A percentile compares a stretch with the other conserved stretches of the same genome.
These are phyloP conservation scores for Capsella bursapastoris DNA, from an alignment of 345 rosid species.

Conservation along the genomic window DNA sequence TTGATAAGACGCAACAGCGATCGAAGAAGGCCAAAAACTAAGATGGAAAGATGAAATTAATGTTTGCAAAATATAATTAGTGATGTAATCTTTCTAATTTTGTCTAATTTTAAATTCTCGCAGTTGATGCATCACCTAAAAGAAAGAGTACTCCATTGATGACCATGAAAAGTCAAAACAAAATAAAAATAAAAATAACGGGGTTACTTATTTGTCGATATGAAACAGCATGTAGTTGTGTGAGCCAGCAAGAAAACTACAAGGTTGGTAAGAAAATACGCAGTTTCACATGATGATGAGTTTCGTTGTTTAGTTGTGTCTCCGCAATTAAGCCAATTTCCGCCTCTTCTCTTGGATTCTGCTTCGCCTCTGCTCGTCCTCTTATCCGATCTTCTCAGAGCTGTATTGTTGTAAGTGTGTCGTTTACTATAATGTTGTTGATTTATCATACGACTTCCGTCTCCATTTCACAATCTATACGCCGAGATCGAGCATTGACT, in stretches of 20 bases:
- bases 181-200: too few species aligned
- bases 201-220: not conserved
- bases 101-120: too few species aligned
- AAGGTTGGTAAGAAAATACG: not conserved
- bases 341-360: not conserved
- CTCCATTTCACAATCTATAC: not conserved
- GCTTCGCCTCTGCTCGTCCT: constrained; percentile 10
- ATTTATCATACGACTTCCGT: not conserved
- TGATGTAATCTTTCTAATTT: too few species aligned
- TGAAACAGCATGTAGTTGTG: not conserved
- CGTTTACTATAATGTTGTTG: not conserved
- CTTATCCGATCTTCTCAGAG: constrained; percentile 12
- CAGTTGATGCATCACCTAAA: too few species aligned
- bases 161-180: too few species aligned
- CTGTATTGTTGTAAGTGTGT: constrained; percentile 19
- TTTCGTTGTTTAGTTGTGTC: not conserved
- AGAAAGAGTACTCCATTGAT: too few species aligned
- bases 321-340: not conserved
- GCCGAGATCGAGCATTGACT: constrained; percentile 28
- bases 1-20: too few species aligned
- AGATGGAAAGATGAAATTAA: too few species aligned
- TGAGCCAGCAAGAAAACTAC: not conserved
- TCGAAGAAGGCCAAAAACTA: too few species aligned
- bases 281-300: not conserved
- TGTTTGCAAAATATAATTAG: too few species aligned